Conservation (phyloP, 2,329 filamentous ascomycete genomes). For the Monosporascus sp. region DNA sequence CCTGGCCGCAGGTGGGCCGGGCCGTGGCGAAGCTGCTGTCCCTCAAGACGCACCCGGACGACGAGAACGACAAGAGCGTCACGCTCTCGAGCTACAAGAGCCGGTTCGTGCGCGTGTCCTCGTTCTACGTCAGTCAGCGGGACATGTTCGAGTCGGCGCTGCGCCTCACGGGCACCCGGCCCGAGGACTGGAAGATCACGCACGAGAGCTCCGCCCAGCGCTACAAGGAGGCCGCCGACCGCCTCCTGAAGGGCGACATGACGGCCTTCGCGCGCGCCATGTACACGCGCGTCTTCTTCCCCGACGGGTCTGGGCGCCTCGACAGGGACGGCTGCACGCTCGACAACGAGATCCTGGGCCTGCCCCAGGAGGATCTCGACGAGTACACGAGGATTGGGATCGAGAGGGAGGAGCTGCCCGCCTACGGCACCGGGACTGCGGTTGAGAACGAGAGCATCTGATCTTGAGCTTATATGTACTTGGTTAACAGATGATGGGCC, state of each 20-base stretch:
- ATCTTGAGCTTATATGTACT: too few species aligned
- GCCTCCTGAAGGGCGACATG: conserved; percentile 35
- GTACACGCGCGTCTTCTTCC: conserved; percentile 50
- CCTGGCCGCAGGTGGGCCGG: conserved; percentile 49
- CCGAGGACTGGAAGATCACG: conserved; percentile 53
- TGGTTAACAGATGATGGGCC: too few species aligned
- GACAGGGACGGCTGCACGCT: conserved; percentile 22
- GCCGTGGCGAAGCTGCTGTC: conserved; percentile 45
- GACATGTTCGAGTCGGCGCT: conserved; percentile 58
- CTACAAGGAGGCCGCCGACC: conserved; percentile 37
- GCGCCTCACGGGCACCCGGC: conserved; percentile 48
- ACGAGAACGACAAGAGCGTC: conserved; percentile 23
- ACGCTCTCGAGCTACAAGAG: conserved; percentile 39
- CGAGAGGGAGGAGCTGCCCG: not conserved
- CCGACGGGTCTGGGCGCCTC: conserved; percentile 31
- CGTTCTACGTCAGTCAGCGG: conserved; percentile 52
- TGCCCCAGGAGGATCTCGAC: conserved; percentile 54
- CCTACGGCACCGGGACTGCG: too few species aligned
- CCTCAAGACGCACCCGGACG: conserved; percentile 32
- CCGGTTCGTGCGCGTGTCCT: conserved; percentile 41
- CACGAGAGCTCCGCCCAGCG: conserved; percentile 39
- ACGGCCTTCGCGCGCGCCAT: conserved; percentile 42
- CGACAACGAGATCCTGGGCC: conserved; percentile 45
- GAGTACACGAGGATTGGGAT: conserved; percentile 35
- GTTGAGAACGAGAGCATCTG: too few species aligned